Conservation (phyloP, 495 filamentous ascomycete genomes). For the Lophiotrema nucula region DNA sequence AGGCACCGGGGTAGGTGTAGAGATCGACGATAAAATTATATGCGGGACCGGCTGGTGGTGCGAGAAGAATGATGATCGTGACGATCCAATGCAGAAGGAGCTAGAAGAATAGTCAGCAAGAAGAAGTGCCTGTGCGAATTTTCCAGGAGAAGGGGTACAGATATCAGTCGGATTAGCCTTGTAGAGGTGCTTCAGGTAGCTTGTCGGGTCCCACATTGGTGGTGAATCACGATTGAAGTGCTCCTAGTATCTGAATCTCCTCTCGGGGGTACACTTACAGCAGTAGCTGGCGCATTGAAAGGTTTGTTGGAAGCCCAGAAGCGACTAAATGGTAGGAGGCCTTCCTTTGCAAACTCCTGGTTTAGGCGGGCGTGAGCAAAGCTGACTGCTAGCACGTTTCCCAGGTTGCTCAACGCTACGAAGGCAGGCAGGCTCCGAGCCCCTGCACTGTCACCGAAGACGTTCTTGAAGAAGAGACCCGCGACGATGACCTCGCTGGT, state of each 20-base stretch:
- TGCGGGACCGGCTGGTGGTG: slow-evolving; percentile 47
- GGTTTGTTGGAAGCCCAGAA: slow-evolving; percentile 32
- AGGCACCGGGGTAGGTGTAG: slow-evolving; percentile 55
- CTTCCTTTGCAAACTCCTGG: slow-evolving; percentile 32
- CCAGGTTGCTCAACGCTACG: slow-evolving; percentile 29
- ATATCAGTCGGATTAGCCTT: too few species aligned
- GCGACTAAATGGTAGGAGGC: slow-evolving; percentile 20
- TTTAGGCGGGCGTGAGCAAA: slow-evolving; percentile 30
- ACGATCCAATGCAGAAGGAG: slow-evolving; percentile 51
- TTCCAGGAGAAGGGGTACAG: too few species aligned
- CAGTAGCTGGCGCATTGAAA: slow-evolving; percentile 29
- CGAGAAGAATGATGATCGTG: slow-evolving; percentile 49
- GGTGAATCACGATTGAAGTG: too few species aligned
- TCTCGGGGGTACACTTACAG: slow-evolving; percentile 24
- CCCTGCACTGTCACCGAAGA: slow-evolving; percentile 30
- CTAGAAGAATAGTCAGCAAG: slow-evolving; percentile 18
- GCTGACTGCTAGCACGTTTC: slow-evolving; percentile 29
- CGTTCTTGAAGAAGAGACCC: slow-evolving; percentile 29
- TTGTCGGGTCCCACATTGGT: too few species aligned
- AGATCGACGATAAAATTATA: slow-evolving; percentile 50
- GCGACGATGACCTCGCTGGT: slow-evolving; percentile 31
- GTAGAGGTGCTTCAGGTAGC: too few species aligned
- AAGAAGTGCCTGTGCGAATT: too few species aligned
- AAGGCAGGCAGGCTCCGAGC: slow-evolving; percentile 26
- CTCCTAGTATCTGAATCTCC: too few species aligned